Evolutionary conservation across 2,329 filamentous ascomycete genomes (phyloP).

Genomic region (Apiospora pterosperma): DNA sequence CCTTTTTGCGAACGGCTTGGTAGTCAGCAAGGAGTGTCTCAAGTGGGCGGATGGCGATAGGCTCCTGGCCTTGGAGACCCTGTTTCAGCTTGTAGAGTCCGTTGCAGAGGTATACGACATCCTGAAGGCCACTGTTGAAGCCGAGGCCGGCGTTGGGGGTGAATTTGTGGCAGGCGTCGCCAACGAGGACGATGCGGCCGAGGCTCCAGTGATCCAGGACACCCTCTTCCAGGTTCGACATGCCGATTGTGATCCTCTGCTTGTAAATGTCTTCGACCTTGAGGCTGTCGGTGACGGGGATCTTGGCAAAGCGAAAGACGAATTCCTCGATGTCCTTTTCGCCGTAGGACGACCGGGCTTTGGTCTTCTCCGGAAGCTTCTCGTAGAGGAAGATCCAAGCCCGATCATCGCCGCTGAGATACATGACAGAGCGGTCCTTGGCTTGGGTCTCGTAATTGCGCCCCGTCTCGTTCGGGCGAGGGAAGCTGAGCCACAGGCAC

Average conservation of each 20-base stretch:
- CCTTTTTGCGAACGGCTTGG: background rate
- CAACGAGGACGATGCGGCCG: constrained; percentile 29
- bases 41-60: no score
- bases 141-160: constrained; percentile 27
- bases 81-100: no score
- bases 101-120: background rate
- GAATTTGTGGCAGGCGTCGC: constrained; percentile 30
- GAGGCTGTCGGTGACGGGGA: constrained; percentile 18
- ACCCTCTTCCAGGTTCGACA: constrained; percentile 31
- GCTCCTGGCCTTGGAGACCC: no score
- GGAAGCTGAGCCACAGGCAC: constrained; percentile 13
- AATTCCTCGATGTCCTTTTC: background rate
- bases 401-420: background rate
- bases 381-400: constrained; percentile 5
- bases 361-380: constrained; percentile 9
- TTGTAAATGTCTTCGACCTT: constrained; percentile 7
- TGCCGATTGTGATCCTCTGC: constrained; percentile 16
- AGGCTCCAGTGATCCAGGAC: constrained; percentile 26
- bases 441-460: background rate
- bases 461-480: constrained; percentile 12
- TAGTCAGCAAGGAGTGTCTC: no score
- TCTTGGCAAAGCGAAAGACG: constrained; percentile 6
- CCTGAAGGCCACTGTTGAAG: constrained; percentile 17
- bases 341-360: background rate
- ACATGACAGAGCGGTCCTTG: constrained; percentile 8